phyloP scores from a whole-genome alignment of 345 rosid species.

The Syzygium jambos region DNA sequence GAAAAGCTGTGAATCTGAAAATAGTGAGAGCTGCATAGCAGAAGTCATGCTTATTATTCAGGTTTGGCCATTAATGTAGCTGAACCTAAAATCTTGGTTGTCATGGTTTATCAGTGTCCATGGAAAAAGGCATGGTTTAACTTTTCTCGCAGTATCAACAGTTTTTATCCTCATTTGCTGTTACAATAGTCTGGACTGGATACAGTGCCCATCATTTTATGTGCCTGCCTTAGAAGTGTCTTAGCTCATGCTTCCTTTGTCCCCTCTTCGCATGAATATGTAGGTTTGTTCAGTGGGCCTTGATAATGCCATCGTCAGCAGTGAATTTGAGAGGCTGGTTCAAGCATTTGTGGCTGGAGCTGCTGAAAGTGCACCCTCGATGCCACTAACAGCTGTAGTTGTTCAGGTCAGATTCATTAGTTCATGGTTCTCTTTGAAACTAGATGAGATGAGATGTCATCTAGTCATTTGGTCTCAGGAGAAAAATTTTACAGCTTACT shows the following conservation, averaged over 20 bases:
- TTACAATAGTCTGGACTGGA: background rate
- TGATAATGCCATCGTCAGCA: conserved; percentile 37
- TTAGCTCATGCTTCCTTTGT: background rate
- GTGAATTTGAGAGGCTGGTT: conserved; percentile 63
- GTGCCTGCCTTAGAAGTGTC: background rate
- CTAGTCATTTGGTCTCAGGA: background rate
- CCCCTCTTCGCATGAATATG: background rate
- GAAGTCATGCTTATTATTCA: conserved; percentile 97
- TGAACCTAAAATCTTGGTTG: background rate
- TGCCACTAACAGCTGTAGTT: conserved; percentile 82
- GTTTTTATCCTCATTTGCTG: background rate
- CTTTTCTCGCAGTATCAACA: background rate
- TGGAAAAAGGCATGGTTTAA: background rate
- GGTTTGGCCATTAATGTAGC: conserved; percentile 27
- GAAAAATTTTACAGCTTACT: background rate
- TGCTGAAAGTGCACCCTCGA: conserved; percentile 44
- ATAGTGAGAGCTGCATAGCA: conserved; percentile 31
- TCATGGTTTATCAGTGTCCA: background rate
- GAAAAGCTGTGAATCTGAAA: conserved; percentile 32
- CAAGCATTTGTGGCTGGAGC: conserved; percentile 64
- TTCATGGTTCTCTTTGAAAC: background rate
- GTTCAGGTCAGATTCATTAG: conserved; percentile 50
- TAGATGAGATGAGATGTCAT: background rate
- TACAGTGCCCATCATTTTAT: background rate
- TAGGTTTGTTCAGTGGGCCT: conserved; percentile 49